These are phyloP conservation scores for Piper longum DNA, from an alignment of 164 flowering plant species.

Conservation along the genomic window DNA sequence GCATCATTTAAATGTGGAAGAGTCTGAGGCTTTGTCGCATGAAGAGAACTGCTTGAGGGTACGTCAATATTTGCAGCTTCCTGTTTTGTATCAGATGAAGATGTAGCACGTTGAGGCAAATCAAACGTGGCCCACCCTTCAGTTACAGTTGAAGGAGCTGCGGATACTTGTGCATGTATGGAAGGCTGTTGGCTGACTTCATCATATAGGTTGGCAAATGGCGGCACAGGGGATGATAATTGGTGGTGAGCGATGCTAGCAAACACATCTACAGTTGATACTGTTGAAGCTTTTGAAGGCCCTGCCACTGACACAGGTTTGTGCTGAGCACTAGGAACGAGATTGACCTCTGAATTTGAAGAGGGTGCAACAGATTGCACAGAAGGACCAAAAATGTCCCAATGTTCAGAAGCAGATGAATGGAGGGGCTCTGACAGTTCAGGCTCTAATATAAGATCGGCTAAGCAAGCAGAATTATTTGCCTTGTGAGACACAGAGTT, in stretches of 20 bases:
- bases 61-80: constrained; percentile 3
- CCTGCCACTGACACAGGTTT: constrained; percentile 10
- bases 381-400: constrained; percentile 18
- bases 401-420: constrained; percentile 20
- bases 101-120: constrained; percentile 24
- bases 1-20: constrained; percentile 6
- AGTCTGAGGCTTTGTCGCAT: constrained; percentile 15
- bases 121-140: constrained; percentile 99
- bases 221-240: constrained; percentile 11
- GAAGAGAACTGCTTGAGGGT: constrained; percentile 15
- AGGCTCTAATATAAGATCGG: constrained; percentile 31
- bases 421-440: constrained; percentile 22
- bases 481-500: constrained; percentile 44
- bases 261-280: constrained; percentile 27
- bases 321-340: constrained; percentile 23
- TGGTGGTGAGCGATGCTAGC: constrained; percentile 14
- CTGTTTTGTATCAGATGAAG: constrained; percentile 13
- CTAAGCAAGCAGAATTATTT: constrained; percentile 23
- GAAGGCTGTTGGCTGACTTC: constrained; percentile 20
- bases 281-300: constrained; percentile 11
- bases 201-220: constrained; percentile 34
- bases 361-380: constrained; percentile 17
- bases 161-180: constrained; percentile 13
- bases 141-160: constrained; percentile 23
- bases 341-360: constrained; percentile 18